phyloP scores from a whole-genome alignment of 345 rosid species.

The Eucalyptus pumila region DNA sequence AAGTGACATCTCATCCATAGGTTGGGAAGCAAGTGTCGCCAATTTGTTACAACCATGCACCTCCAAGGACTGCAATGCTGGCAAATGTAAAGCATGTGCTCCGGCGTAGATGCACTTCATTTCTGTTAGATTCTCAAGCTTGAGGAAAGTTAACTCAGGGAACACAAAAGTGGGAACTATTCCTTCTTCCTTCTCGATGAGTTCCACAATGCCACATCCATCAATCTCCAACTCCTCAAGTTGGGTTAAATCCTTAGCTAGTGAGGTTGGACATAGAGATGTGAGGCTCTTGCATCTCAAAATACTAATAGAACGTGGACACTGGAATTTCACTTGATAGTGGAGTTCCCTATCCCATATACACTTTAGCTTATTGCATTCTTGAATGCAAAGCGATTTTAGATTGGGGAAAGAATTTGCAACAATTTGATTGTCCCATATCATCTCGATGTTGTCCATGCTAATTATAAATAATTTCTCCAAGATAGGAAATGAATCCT shows the following conservation, averaged over 20 bases:
- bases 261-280: accelerated
- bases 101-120: not conserved
- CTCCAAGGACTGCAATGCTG: not conserved
- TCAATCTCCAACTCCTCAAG: not conserved
- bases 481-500: too few relatives aligned
- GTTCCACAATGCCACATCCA: not conserved
- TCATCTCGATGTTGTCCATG: too few relatives aligned
- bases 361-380: not conserved
- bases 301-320: accelerated
- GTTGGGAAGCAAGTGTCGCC: not conserved
- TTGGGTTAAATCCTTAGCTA: accelerated
- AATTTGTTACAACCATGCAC: not conserved
- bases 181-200: accelerated
- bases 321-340: accelerated
- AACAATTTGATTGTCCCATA: not conserved
- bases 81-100: not conserved
- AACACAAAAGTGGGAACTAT: accelerated
- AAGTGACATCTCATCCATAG: not conserved
- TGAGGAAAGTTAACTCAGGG: not conserved
- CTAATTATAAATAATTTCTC: too few relatives aligned
- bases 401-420: not conserved
- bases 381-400: accelerated
- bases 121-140: too few relatives aligned
- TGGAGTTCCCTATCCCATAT: not conserved
- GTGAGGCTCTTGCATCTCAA: accelerated